These are phyloP conservation scores for Eucalyptus sp. DNA, from an alignment of 345 rosid genomes.

Conservation along the genomic window DNA sequence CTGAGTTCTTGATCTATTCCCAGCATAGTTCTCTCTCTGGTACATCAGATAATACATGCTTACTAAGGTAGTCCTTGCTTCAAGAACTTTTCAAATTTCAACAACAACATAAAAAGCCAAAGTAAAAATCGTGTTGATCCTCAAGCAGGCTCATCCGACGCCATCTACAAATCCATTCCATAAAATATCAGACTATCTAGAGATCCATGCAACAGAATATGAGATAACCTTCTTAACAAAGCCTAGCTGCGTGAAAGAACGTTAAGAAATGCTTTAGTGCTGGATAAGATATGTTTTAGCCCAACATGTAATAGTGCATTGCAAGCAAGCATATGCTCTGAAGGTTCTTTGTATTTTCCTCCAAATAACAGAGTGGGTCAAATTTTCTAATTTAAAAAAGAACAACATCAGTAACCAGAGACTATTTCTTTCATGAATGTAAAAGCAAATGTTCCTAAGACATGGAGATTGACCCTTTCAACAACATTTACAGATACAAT, in stretches of 20 bases:
- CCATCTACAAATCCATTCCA: background rate
- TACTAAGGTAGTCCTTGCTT: background rate
- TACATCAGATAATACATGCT: background rate
- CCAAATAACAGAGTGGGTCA: background rate
- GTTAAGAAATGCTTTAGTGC: background rate
- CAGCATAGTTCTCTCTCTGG: background rate
- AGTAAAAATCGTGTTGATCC: background rate
- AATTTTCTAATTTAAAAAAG: background rate
- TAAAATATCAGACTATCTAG: background rate
- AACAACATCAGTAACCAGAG: background rate
- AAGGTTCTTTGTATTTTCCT: background rate
- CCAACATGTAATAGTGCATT: background rate
- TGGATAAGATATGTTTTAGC: background rate
- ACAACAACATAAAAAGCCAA: background rate
- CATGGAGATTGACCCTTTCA: background rate
- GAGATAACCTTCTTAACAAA: background rate
- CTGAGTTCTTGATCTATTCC: background rate
- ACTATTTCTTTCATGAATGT: background rate
- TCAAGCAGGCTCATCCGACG: background rate
- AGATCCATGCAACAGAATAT: background rate
- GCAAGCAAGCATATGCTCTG: background rate
- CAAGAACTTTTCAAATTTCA: background rate
- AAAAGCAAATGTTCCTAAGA: background rate
- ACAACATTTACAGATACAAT: background rate
- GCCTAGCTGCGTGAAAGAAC: background rate